These are phyloP conservation scores for Drosera spatulata DNA, from an alignment of 179 eudicot genomes.

Conservation along the genomic window DNA sequence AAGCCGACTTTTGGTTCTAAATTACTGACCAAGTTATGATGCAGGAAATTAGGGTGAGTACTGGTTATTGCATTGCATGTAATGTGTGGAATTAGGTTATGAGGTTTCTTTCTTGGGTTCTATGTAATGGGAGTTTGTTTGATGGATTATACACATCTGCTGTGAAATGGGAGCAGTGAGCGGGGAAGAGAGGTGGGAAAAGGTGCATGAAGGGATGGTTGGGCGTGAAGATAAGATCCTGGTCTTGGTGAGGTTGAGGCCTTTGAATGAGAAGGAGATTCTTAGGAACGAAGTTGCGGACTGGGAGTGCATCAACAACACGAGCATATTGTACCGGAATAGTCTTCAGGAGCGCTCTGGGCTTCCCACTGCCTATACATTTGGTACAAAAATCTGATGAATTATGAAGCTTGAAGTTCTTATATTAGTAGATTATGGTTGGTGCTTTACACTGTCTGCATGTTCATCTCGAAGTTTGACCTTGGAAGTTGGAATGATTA, in stretches of 20 bases:
- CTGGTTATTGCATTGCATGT: constrained; percentile 8
- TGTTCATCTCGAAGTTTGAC: too few species aligned
- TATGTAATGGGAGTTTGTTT: constrained; percentile 13
- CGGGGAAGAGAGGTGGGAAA: constrained; percentile 56
- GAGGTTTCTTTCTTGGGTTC: constrained; percentile 10
- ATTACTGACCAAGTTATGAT: constrained; percentile 19
- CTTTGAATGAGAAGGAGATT: constrained; percentile 85
- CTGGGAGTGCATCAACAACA: constrained; percentile 94
- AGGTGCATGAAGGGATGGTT: constrained; percentile 36
- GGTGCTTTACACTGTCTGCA: too few species aligned
- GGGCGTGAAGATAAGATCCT: constrained; percentile 74
- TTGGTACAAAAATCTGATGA: constrained; percentile 35
- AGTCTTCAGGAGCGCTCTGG: constrained; percentile 95
- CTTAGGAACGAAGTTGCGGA: constrained; percentile 67
- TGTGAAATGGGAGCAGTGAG: constrained; percentile 60
- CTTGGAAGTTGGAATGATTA: too few species aligned
- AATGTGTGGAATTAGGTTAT: constrained; percentile 5
- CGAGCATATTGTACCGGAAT: constrained; percentile 73
- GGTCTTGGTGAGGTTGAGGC: constrained; percentile 88
- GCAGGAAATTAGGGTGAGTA: constrained; percentile 18
- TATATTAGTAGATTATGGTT: too few species aligned
- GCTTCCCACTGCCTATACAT: constrained; percentile 78
- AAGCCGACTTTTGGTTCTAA: constrained; percentile 8
- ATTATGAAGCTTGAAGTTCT: neutral
- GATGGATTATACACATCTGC: constrained; percentile 6